Evolutionary conservation across 2,329 filamentous ascomycete genomes (phyloP), one percentile per base, ranked within the genome.

Genomic region (Penicillium palitans): DNA sequence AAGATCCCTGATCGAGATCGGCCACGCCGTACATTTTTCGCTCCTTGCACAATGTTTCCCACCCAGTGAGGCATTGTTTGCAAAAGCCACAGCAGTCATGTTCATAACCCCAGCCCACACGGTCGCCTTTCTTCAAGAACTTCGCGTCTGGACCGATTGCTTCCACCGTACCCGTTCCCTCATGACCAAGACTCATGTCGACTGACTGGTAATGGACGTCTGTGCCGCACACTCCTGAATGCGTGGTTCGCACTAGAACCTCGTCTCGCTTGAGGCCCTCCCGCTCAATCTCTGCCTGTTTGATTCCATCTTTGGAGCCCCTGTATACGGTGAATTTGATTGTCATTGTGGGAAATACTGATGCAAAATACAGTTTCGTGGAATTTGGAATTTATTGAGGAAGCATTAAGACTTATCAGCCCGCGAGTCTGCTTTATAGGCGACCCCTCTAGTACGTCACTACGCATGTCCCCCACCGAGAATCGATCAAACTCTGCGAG

Each of bases 161-260:
- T 46, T 71, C 68, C 5, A 78, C 71, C 0, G 72, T 45, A 1
- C 74, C 75, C 1, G 74, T 62, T 29, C 74, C 75, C 66, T 78
- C 76, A 53, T 78, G 76, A 7, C 76, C 76, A 1, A 77, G 69
- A 2, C 63, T 74, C 68, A 74, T 74, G 41, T 74, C 69, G 8
- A 57, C 50, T 13, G 56, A 49, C 13, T 60, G 52, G 59, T 70
- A 74, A 62, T 81, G 78, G 49, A 78, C 63, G 59, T 80, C 82
- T 4, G 87, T 90, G 50, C 84, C 85, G 71, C 88, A 90, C 52
- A 90, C 77, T 31, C 88, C 87, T 2, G 86, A 87, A 58, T 86
- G 84, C 17, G 86, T 89, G 61, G 90, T 78, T 55, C 80, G 81
- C 68, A 90, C 70, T 29, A 87, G 79, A 52, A 89, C 86, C 59